These are phyloP conservation scores for Mortierella antarctica DNA, from an alignment of 192 early-diverging fungal genomes.

Conservation along the genomic window DNA sequence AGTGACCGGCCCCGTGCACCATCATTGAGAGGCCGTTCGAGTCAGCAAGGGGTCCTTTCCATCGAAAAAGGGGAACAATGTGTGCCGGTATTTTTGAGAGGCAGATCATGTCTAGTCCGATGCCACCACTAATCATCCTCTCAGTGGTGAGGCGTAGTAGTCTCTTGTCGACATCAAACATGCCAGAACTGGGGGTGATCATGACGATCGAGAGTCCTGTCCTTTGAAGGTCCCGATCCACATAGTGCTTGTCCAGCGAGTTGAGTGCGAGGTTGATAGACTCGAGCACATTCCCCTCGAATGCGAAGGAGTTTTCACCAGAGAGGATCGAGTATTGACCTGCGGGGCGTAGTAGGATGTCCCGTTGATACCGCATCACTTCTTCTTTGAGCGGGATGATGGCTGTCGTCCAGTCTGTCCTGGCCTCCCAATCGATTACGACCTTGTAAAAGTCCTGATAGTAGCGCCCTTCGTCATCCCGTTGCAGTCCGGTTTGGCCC, in stretches of 20 bases:
- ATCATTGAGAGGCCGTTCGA: conserved; percentile 15
- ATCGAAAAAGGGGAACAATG: conserved; percentile 86
- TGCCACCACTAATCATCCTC: conserved; percentile 92
- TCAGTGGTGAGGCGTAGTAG: conserved; percentile 93
- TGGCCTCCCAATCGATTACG: conserved; percentile 91
- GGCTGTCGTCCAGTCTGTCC: conserved; percentile 76
- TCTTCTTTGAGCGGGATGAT: conserved; percentile 77
- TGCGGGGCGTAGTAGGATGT: conserved; percentile 68
- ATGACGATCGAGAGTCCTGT: conserved; percentile 92
- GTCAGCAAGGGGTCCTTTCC: conserved; percentile 47
- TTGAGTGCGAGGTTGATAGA: conserved; percentile 97
- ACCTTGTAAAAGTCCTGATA: conserved; percentile 98
- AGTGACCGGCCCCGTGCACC: conserved; percentile 24
- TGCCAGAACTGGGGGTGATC: conserved; percentile 89
- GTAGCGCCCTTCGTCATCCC: conserved; percentile 66
- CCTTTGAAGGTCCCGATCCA: conserved; percentile 92
- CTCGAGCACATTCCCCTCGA: conserved; percentile 95
- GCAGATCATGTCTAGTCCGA: conserved; percentile 93
- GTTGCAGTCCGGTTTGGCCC: conserved; percentile 41
- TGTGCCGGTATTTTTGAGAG: conserved; percentile 89
- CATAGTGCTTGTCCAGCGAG: conserved; percentile 92
- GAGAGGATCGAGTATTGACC: conserved; percentile 65
- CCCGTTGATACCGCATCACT: conserved; percentile 77
- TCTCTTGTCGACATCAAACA: conserved; percentile 88
- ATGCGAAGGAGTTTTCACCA: conserved; percentile 85